Evolutionary conservation across 2,329 filamentous ascomycete species (phyloP), one percentile per base, ranked within the genome.

Genomic region (Albifimbria verrucaria): DNA sequence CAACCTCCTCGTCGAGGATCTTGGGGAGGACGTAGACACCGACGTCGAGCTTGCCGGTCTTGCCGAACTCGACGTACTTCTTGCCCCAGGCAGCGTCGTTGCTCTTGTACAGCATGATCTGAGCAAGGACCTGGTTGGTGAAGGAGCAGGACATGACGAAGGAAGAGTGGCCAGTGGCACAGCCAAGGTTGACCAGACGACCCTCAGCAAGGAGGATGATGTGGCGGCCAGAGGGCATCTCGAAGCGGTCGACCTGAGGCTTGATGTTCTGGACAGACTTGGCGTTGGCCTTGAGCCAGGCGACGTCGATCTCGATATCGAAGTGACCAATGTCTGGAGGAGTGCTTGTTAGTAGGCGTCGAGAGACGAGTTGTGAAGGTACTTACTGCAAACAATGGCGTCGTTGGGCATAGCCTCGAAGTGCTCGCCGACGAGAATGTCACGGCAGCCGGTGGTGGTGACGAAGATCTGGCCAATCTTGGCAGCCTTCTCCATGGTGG

Each of bases 91-190:
- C 88, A 72, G 83, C 84, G 73, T 97, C 92, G 68, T 88, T 82
- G 68, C 86, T 88, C 89, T 97, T 97, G 89, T 78, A 99, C 70
- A 99, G 82, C 82, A 96, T 88, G 80, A 99, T 97, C 83, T 99
- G 94, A 64, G 94, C 94, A 74, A 99, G 90, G 68, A 97, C 94
- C 85, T 99, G 94, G 89, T 99, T 99, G 85, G 92, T 96, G 89
- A 99, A 99, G 61, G 93, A 97, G 89, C 94, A 99, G 68, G 92
- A 97, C 94, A 99, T 97, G 64, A 99, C 94, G 78, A 99, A 99
- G 50, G 93, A 97, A 65, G 92, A 96, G 89, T 99, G 94, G 65
- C 94, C 94, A 61, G 94, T 99, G 72, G 94, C 94, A 78, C 94
- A 99, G 77, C 94, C 94, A 67, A 99, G 84, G 88, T 99, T 99